Base-by-base conservation (phyloP, 1,139 yeast genomes). In the Geotrichum cucujoidarum region DNA sequence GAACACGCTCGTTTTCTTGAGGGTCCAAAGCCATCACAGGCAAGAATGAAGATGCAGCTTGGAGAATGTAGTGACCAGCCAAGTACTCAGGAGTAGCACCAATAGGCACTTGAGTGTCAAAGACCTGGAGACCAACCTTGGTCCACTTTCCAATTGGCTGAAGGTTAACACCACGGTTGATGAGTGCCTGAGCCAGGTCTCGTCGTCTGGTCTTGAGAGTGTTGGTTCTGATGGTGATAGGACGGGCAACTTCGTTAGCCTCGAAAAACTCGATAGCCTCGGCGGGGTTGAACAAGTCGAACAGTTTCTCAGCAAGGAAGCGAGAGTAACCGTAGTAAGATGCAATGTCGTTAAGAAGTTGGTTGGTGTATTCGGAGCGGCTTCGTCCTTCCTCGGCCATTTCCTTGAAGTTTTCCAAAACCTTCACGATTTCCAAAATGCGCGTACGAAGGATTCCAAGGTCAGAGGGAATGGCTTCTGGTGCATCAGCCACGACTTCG, bases 61-160 rank as follows among this genome's bases (percentile, higher is more conserved):
- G 99, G 60, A 94, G 73, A 56, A 94, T 94, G 70, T 94, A 94
- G 64, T 92, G 95, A 62, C 99, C 99, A 13, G 97, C 95, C 62
- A 94, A 74, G 66, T 94, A 94, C 70, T 94, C 99, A 39, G 99
- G 98, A 6, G 99, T 94, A 38, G 99, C 98, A 66, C 99, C 99
- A 60, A 94, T 87, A 42, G 99, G 98, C 21, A 94, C 98, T 68
- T 90, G 97, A 22, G 97, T 89, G 63, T 94, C 98, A 66, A 92
- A 94, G 47, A 94, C 81, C 69, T 94, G 98, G 57, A 94, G 74
- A 53, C 98, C 98, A 44, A 92, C 97, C 69, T 92, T 94, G 29
- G 97, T 89, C 99, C 99, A 94, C 34, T 87, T 74, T 40, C 97
- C 97, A 61, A 94, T 88, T 41, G 97, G 97, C 69, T 94, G 97